phyloP scores from a whole-genome alignment of 306 rosid species.

The Castanea mollissima region DNA sequence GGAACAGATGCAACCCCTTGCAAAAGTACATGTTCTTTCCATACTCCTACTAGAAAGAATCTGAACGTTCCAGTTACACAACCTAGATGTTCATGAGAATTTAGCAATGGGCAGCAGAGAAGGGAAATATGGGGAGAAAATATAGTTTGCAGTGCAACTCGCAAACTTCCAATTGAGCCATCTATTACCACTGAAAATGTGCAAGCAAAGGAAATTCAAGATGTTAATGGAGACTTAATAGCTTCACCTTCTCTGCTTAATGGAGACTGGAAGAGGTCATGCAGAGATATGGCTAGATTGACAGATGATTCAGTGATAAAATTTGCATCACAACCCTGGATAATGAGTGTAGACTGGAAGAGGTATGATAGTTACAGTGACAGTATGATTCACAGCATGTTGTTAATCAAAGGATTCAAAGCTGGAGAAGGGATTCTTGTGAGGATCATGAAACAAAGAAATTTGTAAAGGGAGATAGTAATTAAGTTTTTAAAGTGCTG shows the following conservation, averaged over 20 bases:
- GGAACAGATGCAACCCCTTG: slow-evolving; percentile 33
- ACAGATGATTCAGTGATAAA: slow-evolving; percentile 2
- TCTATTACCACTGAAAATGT: not conserved
- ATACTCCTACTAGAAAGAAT: slow-evolving; percentile 30
- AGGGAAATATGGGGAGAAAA: slow-evolving; percentile 37
- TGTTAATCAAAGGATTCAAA: slow-evolving; percentile 2
- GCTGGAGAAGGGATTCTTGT: slow-evolving; percentile 13
- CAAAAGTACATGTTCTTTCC: slow-evolving; percentile 41
- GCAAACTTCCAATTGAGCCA: slow-evolving; percentile 34
- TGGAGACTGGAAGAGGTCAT: slow-evolving; percentile 28
- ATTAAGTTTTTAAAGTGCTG: not conserved
- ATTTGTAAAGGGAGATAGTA: slow-evolving; percentile 12
- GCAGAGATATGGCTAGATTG: slow-evolving; percentile 11
- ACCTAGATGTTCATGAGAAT: slow-evolving; percentile 53
- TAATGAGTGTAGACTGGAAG: too few relatives aligned
- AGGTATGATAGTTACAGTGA: too few relatives aligned
- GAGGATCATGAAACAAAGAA: slow-evolving; percentile 13
- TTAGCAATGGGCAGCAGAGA: slow-evolving; percentile 35
- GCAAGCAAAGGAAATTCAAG: slow-evolving; percentile 13
- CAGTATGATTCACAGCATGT: not conserved
- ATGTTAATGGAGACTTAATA: not conserved
- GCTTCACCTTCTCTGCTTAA: slow-evolving; percentile 13
- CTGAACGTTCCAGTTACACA: slow-evolving; percentile 41
- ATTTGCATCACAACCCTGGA: too few relatives aligned
- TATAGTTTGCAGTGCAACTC: slow-evolving; percentile 28